Base-by-base conservation (phyloP, 805 yeast genomes). In the Candida railenensis region DNA sequence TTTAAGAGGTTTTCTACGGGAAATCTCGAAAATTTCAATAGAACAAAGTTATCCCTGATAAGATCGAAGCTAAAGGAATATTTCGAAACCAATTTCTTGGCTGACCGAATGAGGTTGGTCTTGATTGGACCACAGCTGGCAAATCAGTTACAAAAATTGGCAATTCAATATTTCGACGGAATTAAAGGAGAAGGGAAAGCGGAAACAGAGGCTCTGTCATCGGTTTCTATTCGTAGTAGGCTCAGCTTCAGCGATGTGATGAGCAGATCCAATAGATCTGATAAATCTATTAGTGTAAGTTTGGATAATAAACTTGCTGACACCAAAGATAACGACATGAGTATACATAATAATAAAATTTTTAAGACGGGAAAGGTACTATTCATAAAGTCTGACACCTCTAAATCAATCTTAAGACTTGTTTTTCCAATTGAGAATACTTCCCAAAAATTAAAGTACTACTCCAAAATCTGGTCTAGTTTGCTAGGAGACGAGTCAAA, bases 1-100 rank as follows among this genome's bases (percentile, higher is more conserved):
- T 87, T 86, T 56, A 69, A 70, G 49, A 66, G 81, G 43, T 87
- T 87, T 61, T 74, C 82, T 0, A 84, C 92, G 0, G 95, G 95
- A 0, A 79, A 76, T 53, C 60, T 65, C 15, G 56, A 64, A n/a
- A 81, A 90, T 0, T 57, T 85, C 43, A 57, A 11, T 7, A 25
- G 9, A 5, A 7, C 11, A 25, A 62, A 18, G 69, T 62, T 32
- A 12, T 62, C 1, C 66, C 74, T 8, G 57, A 16, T 12, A 12
- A 36, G 19, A 20, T 56, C 32, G 48, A 59, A 8, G 61, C 52
- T 84, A 16, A 38, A 53, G 2, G 48, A 56, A 1, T 81, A 77
- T 56, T 81, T 69, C 52, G 48, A 65, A 1, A 48, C 54, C 0
- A 58, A 77, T 47, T 87, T 73, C 52, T 45, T 50, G 9, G 68